Percentiles rank a stretch among this genome's conserved stretches.
Conservation (phyloP, 305 asterid genomes). For the Ilex paraguariensis region DNA sequence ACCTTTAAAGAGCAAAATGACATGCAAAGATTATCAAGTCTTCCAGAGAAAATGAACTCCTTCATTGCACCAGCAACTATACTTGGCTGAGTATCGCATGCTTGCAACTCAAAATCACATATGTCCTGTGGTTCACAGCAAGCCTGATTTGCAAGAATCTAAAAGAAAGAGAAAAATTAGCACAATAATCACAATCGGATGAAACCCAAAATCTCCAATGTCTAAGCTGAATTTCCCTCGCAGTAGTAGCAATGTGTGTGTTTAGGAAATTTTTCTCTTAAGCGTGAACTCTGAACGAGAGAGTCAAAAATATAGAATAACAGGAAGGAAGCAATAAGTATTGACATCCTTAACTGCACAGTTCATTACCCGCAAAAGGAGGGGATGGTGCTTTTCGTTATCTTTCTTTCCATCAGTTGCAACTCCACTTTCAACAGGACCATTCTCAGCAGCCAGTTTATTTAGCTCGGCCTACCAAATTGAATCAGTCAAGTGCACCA, state of each 20-base stretch:
- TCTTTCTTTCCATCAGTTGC: slow-evolving; percentile 34
- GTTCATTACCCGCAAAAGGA: slow-evolving; percentile 67
- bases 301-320: slow-evolving; percentile 10
- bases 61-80: slow-evolving; percentile 79
- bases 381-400: slow-evolving; percentile 64
- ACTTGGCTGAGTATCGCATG: slow-evolving; percentile 93
- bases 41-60: slow-evolving; percentile 90
- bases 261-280: not conserved
- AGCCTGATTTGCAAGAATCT: slow-evolving; percentile 60
- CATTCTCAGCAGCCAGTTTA: slow-evolving; percentile 50
- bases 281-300: not conserved
- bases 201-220: slow-evolving; percentile 4
- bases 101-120: slow-evolving; percentile 94
- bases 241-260: not conserved
- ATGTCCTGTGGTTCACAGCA: slow-evolving; percentile 78
- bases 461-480: slow-evolving; percentile 67
- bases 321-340: not conserved
- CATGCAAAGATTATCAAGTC: slow-evolving; percentile 96
- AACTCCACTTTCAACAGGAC: slow-evolving; percentile 35
- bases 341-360: slow-evolving; percentile 7
- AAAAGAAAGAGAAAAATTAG: slow-evolving; percentile 17
- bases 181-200: slow-evolving; percentile 6
- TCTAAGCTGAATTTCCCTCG: slow-evolving; percentile 1
- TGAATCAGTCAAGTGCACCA: too few species aligned
- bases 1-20: slow-evolving; percentile 95